phyloP scores from a whole-genome alignment of 352 stramenopile genomes.

The Phytophthora aleatoria region DNA sequence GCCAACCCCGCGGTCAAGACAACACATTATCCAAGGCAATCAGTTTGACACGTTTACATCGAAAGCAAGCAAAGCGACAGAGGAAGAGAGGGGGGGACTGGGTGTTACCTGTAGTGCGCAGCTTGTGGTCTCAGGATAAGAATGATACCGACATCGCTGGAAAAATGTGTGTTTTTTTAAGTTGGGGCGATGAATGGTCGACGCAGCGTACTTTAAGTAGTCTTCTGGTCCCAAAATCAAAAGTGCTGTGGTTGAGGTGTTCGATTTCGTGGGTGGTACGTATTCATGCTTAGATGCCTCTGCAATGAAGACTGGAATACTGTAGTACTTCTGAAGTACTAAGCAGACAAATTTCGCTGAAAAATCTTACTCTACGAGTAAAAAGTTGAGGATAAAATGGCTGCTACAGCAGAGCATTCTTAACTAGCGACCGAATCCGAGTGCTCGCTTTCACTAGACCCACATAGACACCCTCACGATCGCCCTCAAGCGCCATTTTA shows the following conservation, averaged over 20 bases:
- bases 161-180: too few relatives aligned
- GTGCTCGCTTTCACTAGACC: constrained; percentile 29
- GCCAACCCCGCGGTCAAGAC: background rate
- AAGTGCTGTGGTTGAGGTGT: background rate
- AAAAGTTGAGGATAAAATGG: background rate
- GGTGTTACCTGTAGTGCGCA: background rate
- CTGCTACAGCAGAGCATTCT: constrained; percentile 17
- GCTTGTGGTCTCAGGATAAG: background rate
- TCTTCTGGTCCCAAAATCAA: too few relatives aligned
- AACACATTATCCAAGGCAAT: background rate
- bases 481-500: constrained; percentile 28
- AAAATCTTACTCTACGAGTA: background rate
- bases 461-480: constrained; percentile 23
- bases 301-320: too few relatives aligned
- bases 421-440: constrained; percentile 34
- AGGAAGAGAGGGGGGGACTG: background rate
- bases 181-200: background rate
- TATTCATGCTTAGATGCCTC: too few relatives aligned
- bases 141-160: too few relatives aligned
- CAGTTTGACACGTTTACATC: background rate
- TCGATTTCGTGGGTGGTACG: too few relatives aligned
- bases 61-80: background rate
- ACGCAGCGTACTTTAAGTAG: too few relatives aligned
- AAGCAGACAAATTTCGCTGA: too few relatives aligned
- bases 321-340: too few relatives aligned